Evolutionary conservation across 495 filamentous ascomycete species (phyloP), one percentile per base, ranked within the genome.

Genomic region (Neurospora sp.): DNA sequence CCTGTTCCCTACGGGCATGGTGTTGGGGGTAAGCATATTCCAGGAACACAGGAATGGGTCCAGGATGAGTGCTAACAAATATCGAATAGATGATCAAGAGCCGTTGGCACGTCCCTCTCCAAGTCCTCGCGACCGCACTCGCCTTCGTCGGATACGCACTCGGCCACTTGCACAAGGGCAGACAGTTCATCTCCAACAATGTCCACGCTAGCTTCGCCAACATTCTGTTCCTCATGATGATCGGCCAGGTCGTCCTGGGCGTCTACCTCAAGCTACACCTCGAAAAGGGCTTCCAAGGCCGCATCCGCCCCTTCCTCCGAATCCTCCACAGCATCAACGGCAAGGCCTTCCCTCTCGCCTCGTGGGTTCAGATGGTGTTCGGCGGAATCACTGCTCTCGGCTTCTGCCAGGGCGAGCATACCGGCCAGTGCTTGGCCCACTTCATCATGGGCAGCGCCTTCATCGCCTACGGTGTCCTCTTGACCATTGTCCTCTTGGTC

Each of bases 401-500:
- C n/a, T 98, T 97, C 84, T 99, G 96, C 80, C 90, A 91, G 71
- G 94, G 85, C 35, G 96, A 98, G 70, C 96, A 98, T 80, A 77
- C 93, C 20, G 94, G 95, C 7, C 96, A 99, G 83, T 99, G 96
- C 83, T 83, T 93, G 38, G 96, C 96, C 39, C 96, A 99, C 81
- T 98, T 98, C 79, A 98, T 98, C 79, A 98, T 99, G 96, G 96
- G 96, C 23, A 92, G 91, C 73, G 94, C 95, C 3, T 98, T 99
- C 81, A 97, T 99, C 75, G 96, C 87, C 66, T 98, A 98, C 78
- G 96, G 93, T 20, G 92, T 98, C 69, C 78, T 95, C 69, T 86
- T 99, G 75, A 94, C 93, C 3, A 91, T 98, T 62, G 83, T 98
- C 16, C 86, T 98, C 39, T 85, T 97, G 12, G 92, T 94, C 41